Evolutionary conservation across 371 early-diverging fungal species (phyloP), one percentile per base, ranked within the genome.

Genomic region (Mortierella sp.): DNA sequence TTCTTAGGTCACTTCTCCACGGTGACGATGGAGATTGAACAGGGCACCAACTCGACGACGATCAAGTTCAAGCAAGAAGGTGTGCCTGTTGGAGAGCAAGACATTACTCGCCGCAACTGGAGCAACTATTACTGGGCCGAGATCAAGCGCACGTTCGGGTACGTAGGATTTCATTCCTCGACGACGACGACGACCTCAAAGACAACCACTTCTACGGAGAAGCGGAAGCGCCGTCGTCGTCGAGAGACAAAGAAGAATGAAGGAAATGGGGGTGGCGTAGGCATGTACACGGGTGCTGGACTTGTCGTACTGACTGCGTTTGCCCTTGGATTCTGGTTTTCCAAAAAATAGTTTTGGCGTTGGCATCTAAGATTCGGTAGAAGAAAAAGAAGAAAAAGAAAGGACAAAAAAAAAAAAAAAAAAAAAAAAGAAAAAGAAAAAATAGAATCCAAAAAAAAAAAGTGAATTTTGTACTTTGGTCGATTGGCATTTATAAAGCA

Each of bases 71-170:
- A 84, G 68, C 98, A 98, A 81, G 89, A 87, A 1, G 94, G 92
- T 29, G 95, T 98, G 28, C 98, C 98, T 11, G 74, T 95, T 64
- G 95, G 94, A 45, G 94, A 97, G 81, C 92, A 92, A 83, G 96
- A 95, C 12, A 83, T 88, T 37, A 94, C 94, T 12, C 86, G 86
- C 71, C 85, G 82, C 45, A 97, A 98, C 86, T 98, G 98, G 98
- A 85, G 86, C 47, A 88, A 88, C 57, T 97, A 95, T 82, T 98
- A 97, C 88, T 97, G 95, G 94, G 90, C 93, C 84, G 86, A 94
- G 57, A 98, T 98, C 82, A 97, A 97, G 83, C 88, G 86, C 64
- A 85, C 94, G 29, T 97, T 97, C 86, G 98, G 98, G 86, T 94
- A 83, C 61, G 83, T 72, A 81, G 63, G 71, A 71, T 45, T 72